phyloP scores from a whole-genome alignment of 306 rosid species.

The Echinosophora koreensis region DNA sequence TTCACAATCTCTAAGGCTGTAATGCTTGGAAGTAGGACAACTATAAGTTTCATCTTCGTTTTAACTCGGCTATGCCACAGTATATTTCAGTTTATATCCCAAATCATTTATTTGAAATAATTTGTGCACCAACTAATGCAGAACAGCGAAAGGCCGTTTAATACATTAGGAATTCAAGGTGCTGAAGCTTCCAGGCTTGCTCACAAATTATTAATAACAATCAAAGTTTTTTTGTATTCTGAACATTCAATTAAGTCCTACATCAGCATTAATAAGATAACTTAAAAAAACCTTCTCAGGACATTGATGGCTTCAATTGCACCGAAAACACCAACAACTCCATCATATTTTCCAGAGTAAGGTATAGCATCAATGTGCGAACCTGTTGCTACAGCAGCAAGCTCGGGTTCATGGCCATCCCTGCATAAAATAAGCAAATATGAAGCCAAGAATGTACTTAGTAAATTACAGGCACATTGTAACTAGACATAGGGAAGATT shows the following conservation, averaged over 20 bases:
- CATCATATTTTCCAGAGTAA: slow-evolving; percentile 96
- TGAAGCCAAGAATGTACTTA: slow-evolving; percentile 27
- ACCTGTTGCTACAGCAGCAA: slow-evolving; percentile 91
- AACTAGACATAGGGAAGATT: not conserved
- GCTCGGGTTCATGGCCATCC: slow-evolving; percentile 79
- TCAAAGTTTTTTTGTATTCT: not conserved
- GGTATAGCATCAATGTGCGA: slow-evolving; percentile 98
- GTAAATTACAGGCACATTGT: slow-evolving; percentile 2
- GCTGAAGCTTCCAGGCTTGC: slow-evolving; percentile 29
- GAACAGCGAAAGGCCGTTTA: slow-evolving; percentile 5
- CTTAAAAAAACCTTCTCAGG: slow-evolving; percentile 69
- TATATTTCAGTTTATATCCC: slow-evolving; percentile 7
- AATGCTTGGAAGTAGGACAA: slow-evolving; percentile 4
- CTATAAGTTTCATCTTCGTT: not conserved
- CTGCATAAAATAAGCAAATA: slow-evolving; percentile 54
- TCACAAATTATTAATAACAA: slow-evolving; percentile 19
- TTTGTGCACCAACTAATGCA: slow-evolving; percentile 9
- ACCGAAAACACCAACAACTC: slow-evolving; percentile 98
- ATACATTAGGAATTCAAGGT: slow-evolving; percentile 26
- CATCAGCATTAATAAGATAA: slow-evolving; percentile 39
- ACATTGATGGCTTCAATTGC: slow-evolving; percentile 94
- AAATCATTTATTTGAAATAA: not conserved
- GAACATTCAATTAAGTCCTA: slow-evolving; percentile 18
- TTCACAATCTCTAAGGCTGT: slow-evolving; percentile 21
- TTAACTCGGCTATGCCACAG: not conserved